A percentile compares a stretch with the other conserved stretches of the same genome.
phyloP scores from a whole-genome alignment of 192 early-diverging fungal genomes.

The Backusella morwellensis region DNA sequence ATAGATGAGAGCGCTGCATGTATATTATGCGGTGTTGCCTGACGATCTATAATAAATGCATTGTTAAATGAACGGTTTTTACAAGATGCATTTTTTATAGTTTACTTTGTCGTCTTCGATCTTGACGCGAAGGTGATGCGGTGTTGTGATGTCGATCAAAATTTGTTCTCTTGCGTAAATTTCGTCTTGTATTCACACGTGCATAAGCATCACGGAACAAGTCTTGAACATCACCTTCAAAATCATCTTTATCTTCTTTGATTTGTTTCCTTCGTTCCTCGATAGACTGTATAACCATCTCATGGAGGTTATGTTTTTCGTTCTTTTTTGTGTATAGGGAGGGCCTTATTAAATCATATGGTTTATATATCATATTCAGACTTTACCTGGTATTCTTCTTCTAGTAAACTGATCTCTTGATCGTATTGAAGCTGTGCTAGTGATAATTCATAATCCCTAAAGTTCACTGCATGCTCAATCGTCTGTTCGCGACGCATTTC shows the following conservation, averaged over 20 bases:
- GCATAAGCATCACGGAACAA: slow-evolving; percentile 25
- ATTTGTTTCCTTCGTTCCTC: slow-evolving; percentile 31
- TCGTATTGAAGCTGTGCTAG: slow-evolving; percentile 21
- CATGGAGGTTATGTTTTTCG: slow-evolving; percentile 28
- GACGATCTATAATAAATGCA: slow-evolving; percentile 16
- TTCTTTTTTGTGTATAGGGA: slow-evolving; percentile 5
- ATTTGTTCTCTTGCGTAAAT: slow-evolving; percentile 12
- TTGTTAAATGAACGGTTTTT: neutral
- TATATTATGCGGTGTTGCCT: slow-evolving; percentile 22
- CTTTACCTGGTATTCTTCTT: slow-evolving; percentile 31
- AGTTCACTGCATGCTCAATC: slow-evolving; percentile 23
- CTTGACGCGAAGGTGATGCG: slow-evolving; percentile 16
- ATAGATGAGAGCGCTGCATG: slow-evolving; percentile 23
- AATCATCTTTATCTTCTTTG: slow-evolving; percentile 34
- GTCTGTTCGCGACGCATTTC: slow-evolving; percentile 30
- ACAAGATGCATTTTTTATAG: neutral
- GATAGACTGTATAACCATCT: slow-evolving; percentile 26
- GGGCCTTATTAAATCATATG: neutral
- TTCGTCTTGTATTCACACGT: slow-evolving; percentile 14
- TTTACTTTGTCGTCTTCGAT: slow-evolving; percentile 23
- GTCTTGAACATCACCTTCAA: slow-evolving; percentile 5
- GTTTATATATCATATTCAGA: neutral
- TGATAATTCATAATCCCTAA: slow-evolving; percentile 24
- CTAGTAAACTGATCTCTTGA: slow-evolving; percentile 14
- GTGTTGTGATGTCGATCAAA: slow-evolving; percentile 16